A percentile compares a stretch with the other conserved stretches of the same genome.
phyloP scores from a whole-genome alignment of 2,329 filamentous ascomycete genomes.

The Dactylellina haptotyla region DNA sequence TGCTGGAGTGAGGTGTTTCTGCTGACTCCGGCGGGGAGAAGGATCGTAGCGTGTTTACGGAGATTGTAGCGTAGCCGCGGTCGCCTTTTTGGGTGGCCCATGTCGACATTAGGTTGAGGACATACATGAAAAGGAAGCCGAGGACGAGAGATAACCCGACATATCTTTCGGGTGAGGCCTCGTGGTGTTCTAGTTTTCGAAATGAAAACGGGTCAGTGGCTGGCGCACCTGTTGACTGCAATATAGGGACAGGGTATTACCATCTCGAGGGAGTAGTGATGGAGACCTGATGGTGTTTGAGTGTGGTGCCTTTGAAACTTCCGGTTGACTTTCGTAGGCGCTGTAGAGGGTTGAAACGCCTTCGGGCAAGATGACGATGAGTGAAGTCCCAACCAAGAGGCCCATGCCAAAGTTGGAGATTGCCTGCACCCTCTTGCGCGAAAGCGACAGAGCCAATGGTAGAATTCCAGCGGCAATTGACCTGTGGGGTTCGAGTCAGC shows the following conservation, averaged over 20 bases:
- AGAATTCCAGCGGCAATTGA: constrained; percentile 93
- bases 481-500: constrained; percentile 66
- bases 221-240: too few species aligned
- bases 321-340: constrained; percentile 60
- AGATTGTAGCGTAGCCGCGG: constrained; percentile 78
- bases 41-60: constrained; percentile 65
- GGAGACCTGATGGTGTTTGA: constrained; percentile 9
- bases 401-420: constrained; percentile 94
- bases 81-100: constrained; percentile 75
- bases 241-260: not conserved
- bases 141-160: constrained; percentile 86
- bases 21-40: constrained; percentile 55
- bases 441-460: constrained; percentile 87
- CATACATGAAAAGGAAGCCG: constrained; percentile 95
- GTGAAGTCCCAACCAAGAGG: constrained; percentile 89
- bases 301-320: constrained; percentile 59
- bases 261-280: constrained; percentile 9
- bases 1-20: constrained; percentile 57
- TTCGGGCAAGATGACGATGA: constrained; percentile 97
- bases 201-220: not conserved
- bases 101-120: constrained; percentile 85
- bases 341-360: constrained; percentile 89
- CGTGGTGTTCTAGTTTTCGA: constrained; percentile 61
- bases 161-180: constrained; percentile 73
- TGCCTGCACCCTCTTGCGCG: constrained; percentile 83